phyloP scores from a whole-genome alignment of 768 basidiomycete species.

The Mycena haematopus region DNA sequence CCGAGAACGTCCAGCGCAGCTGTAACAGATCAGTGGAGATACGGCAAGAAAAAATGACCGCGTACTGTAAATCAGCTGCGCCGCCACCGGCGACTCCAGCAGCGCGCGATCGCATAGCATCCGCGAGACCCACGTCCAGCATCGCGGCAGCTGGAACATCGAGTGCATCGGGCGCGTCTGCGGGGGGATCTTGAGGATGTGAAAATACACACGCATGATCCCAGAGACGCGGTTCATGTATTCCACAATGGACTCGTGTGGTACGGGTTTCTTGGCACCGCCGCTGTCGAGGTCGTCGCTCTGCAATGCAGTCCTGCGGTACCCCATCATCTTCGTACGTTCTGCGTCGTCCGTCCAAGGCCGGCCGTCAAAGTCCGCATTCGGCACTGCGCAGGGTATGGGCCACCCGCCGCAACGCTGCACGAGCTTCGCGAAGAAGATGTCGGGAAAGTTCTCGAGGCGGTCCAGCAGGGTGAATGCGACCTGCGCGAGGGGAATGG shows the following conservation, averaged over 20 bases:
- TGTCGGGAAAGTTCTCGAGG: constrained; percentile 65
- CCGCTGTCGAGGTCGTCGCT: background rate
- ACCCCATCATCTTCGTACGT: constrained; percentile 62
- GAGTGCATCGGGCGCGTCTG: constrained; percentile 49
- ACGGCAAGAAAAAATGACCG: constrained; percentile 23
- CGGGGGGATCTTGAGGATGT: constrained; percentile 60
- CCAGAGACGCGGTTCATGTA: constrained; percentile 75
- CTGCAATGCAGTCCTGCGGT: constrained; percentile 43
- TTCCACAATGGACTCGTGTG: constrained; percentile 64
- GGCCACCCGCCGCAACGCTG: constrained; percentile 92
- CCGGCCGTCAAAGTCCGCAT: constrained; percentile 54
- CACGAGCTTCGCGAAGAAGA: constrained; percentile 85
- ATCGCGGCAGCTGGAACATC: constrained; percentile 66
- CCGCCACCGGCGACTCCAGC: constrained; percentile 62
- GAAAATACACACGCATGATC: constrained; percentile 87
- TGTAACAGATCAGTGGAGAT: constrained; percentile 35
- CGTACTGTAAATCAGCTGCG: constrained; percentile 74
- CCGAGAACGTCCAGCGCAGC: constrained; percentile 79
- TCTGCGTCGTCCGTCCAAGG: constrained; percentile 50
- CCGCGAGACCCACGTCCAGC: constrained; percentile 78
- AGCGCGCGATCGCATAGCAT: constrained; percentile 59
- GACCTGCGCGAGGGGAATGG: constrained; percentile 81
- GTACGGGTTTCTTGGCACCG: constrained; percentile 38
- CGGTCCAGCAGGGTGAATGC: constrained; percentile 70
- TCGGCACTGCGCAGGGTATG: constrained; percentile 68